phyloP scores from a whole-genome alignment of 2,329 filamentous ascomycete genomes.

The Aschersonia sp. region DNA sequence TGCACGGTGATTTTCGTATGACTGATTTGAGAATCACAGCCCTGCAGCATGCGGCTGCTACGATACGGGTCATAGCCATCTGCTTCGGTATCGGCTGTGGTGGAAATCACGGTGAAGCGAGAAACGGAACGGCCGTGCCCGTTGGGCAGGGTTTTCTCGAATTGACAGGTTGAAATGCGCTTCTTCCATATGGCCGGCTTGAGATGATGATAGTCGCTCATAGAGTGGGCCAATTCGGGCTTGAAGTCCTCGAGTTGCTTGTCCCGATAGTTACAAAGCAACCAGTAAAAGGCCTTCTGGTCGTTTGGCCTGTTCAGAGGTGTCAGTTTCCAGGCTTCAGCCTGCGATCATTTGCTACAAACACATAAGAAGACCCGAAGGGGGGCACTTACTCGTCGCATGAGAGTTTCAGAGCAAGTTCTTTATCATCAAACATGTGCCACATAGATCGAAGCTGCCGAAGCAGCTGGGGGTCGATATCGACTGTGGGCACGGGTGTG shows the following conservation, averaged over 20 bases:
- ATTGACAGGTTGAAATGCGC: slow-evolving; percentile 46
- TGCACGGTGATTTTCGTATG: slow-evolving; percentile 58
- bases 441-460: slow-evolving; percentile 80
- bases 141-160: slow-evolving; percentile 29
- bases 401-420: slow-evolving; percentile 54
- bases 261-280: slow-evolving; percentile 69
- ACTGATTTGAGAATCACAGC: slow-evolving; percentile 32
- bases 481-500: slow-evolving; percentile 41
- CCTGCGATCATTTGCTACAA: no score
- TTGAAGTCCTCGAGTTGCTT: slow-evolving; percentile 80
- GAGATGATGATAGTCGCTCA: slow-evolving; percentile 82
- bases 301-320: slow-evolving; percentile 54
- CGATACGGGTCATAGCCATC: slow-evolving; percentile 76
- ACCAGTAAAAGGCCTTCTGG: slow-evolving; percentile 84
- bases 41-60: slow-evolving; percentile 39
- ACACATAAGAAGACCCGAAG: neutral
- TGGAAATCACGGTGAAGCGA: slow-evolving; percentile 51
- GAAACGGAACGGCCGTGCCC: slow-evolving; percentile 40
- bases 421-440: slow-evolving; percentile 68
- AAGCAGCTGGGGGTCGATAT: slow-evolving; percentile 69
- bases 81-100: slow-evolving; percentile 34
- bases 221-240: slow-evolving; percentile 64
- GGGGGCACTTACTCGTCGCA: slow-evolving; percentile 40
- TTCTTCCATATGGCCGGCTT: slow-evolving; percentile 42
- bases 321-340: slow-evolving; percentile 10